phyloP scores from a whole-genome alignment of 2,329 filamentous ascomycete species.

The Aphanoascus verrucosus region DNA sequence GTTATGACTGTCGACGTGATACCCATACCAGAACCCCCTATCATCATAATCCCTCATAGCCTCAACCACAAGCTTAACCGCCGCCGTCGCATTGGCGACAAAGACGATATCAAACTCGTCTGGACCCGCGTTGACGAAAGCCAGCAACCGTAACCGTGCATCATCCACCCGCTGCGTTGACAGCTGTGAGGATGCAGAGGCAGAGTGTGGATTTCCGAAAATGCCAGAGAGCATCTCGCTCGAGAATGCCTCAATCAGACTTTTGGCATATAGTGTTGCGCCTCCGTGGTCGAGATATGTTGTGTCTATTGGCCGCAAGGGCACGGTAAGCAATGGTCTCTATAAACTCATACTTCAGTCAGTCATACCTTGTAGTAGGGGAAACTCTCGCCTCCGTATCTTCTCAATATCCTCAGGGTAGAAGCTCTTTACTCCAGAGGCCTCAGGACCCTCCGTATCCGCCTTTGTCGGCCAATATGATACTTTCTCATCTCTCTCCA shows the following conservation, averaged over 20 bases:
- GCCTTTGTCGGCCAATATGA: background rate
- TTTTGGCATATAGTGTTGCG: slow-evolving; percentile 74
- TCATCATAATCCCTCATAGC: slow-evolving; percentile 54
- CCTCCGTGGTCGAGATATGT: slow-evolving; percentile 90
- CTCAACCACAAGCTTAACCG: slow-evolving; percentile 76
- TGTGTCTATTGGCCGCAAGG: slow-evolving; percentile 42
- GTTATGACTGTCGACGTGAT: slow-evolving; percentile 77
- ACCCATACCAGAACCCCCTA: slow-evolving; percentile 67
- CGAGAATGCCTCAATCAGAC: slow-evolving; percentile 68
- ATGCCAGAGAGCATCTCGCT: slow-evolving; percentile 66
- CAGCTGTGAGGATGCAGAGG: slow-evolving; percentile 66
- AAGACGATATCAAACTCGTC: slow-evolving; percentile 79
- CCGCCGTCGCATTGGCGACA: slow-evolving; percentile 83
- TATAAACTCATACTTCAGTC: too few relatives aligned
- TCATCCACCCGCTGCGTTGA: slow-evolving; percentile 67
- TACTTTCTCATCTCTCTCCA: background rate
- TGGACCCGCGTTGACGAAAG: slow-evolving; percentile 72
- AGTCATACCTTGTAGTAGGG: slow-evolving; percentile 31
- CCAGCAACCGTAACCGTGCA: slow-evolving; percentile 57
- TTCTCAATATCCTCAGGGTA: slow-evolving; percentile 33
- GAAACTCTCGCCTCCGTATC: slow-evolving; percentile 41
- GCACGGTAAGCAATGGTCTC: background rate
- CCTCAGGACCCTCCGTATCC: background rate
- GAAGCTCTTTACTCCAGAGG: background rate
- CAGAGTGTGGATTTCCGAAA: slow-evolving; percentile 87